Evolutionary conservation across 257 asterid genomes (phyloP).

Genomic region (Jacaranda mimosifolia): DNA sequence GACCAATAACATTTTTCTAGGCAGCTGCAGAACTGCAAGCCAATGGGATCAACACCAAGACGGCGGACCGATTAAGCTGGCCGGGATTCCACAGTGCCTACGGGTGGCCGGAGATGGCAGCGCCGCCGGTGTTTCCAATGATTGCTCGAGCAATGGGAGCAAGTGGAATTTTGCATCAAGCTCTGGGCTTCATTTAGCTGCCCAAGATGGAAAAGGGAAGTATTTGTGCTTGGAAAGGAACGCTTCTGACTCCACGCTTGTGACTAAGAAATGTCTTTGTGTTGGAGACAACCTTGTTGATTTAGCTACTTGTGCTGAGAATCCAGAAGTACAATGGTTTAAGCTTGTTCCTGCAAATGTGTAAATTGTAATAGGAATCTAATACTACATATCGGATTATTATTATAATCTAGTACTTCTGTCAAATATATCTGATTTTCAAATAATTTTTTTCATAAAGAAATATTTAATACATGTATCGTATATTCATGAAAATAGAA

Average conservation of each 20-base stretch:
- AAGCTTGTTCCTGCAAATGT: constrained; percentile 60
- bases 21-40: constrained; percentile 45
- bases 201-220: constrained; percentile 44
- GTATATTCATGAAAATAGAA: no score
- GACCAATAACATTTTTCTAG: constrained; percentile 1
- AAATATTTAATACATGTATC: no score
- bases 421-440: no score
- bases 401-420: no score
- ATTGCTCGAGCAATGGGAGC: constrained; percentile 46
- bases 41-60: constrained; percentile 53
- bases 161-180: constrained; percentile 57
- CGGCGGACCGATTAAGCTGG: constrained; percentile 47
- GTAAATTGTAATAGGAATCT: neutral
- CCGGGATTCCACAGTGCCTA: constrained; percentile 45
- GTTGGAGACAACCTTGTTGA: constrained; percentile 48
- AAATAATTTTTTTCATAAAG: no score
- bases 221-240: constrained; percentile 66
- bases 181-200: constrained; percentile 58
- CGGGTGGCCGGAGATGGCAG: constrained; percentile 47
- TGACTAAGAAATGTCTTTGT: constrained; percentile 63
- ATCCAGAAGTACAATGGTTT: constrained; percentile 79
- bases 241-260: constrained; percentile 35
- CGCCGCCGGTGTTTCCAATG: constrained; percentile 42
- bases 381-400: no score
- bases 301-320: constrained; percentile 48